Evolutionary conservation across 345 rosid genomes (phyloP), one percentile per base, ranked within the genome.

Genomic region (Moringa oleifera): DNA sequence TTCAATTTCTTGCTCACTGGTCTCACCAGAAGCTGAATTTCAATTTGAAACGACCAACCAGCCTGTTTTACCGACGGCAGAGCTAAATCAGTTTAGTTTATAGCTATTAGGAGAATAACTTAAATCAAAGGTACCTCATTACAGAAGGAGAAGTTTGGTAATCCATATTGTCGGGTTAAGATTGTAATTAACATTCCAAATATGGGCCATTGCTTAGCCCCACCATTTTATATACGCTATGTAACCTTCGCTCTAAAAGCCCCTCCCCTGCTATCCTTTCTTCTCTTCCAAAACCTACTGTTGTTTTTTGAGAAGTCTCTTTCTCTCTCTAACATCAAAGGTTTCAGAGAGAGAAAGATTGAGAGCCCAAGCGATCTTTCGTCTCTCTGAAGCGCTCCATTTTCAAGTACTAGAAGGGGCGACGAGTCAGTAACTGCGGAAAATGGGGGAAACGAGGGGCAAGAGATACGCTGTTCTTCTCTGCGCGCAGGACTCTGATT

Each of bases 401-500:
- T n/a, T 23, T 21, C 13, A 1, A 4, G 37, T 33, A n/a, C 37
- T 37, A 45, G 65, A 67, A 68, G 52, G 56, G 23, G 7, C n/a
- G n/a, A n/a, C n/a, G n/a, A n/a, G n/a, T n/a, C n/a, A n/a, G n/a
- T n/a, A n/a, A n/a, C n/a, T n/a, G n/a, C n/a, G 62, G 13, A 7
- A 17, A 4, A 18, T 0, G 24, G n/a, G 20, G 57, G 58, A 18
- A 4, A 73, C 64, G 75, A 77, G 57, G 18, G 79, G 59, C 33
- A 75, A 76, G 74, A 71, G 74, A 64, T 87, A 73, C 56, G 90
- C 79, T 6, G 80, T 88, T 18, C 82, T 88, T n/a, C 62, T 81
- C 50, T 85, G 90, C 37, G 90, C 89, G 8, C 81, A 85, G 62
- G 95, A 87, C 53, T 73, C 95, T 1, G 95, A 87, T 6, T 81